A percentile compares a stretch with the other conserved stretches of the same genome.
phyloP scores from a whole-genome alignment of 2,329 filamentous ascomycete species.

The Epichloe coenophiala region DNA sequence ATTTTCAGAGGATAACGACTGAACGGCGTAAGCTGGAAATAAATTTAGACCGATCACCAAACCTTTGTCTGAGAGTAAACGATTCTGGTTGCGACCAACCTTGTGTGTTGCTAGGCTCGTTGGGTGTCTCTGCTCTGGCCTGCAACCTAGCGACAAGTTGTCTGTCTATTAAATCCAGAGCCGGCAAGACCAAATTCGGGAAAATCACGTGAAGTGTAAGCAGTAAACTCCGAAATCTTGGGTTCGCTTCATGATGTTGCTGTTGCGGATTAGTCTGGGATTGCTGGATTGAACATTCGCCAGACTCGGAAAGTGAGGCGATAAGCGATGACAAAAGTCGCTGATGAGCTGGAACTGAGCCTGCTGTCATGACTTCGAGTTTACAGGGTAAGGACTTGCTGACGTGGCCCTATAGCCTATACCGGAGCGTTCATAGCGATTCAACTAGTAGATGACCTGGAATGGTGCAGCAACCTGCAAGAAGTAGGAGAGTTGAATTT shows the following conservation, averaged over 20 bases:
- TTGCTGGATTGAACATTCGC: not conserved
- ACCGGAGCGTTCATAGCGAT: no score
- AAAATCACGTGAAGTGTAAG: constrained; percentile 76
- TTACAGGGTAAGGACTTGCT: no score
- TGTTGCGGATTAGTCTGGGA: not conserved
- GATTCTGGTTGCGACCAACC: not conserved
- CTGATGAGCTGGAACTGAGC: not conserved
- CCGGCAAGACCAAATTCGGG: constrained; percentile 66
- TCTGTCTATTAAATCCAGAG: constrained; percentile 77
- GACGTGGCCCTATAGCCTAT: no score
- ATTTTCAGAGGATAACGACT: constrained; percentile 35
- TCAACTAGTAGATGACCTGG: no score
- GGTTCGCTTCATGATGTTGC: constrained; percentile 5
- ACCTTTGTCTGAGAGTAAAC: not conserved
- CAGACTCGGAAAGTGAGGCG: not conserved
- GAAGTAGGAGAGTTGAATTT: no score
- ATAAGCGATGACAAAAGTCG: constrained; percentile 3
- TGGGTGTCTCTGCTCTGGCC: not conserved
- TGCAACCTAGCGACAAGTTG: constrained; percentile 37
- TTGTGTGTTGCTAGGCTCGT: not conserved
- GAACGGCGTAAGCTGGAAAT: constrained; percentile 44
- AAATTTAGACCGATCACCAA: not conserved
- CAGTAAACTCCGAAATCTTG: constrained; percentile 39
- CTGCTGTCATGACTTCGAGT: not conserved
- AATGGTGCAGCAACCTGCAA: no score